These are phyloP conservation scores for Jamesozyma lodderae DNA, from an alignment of 805 yeast genomes.

Conservation along the genomic window DNA sequence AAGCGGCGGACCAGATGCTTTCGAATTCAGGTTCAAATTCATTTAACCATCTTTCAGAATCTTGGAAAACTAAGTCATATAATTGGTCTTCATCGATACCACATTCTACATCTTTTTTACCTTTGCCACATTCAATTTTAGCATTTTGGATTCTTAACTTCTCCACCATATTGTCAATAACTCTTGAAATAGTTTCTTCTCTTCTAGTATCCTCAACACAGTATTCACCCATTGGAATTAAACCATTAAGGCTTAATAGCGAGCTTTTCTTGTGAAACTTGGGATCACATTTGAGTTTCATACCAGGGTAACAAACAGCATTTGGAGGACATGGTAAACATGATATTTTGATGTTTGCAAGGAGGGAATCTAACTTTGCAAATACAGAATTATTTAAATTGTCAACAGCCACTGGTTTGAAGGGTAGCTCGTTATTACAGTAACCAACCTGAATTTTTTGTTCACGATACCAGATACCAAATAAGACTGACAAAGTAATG, in stretches of 20 bases:
- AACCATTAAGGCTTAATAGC: constrained; percentile 33
- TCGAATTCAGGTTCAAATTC: constrained; percentile 1
- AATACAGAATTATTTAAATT: background rate
- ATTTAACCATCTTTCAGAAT: constrained; percentile 19
- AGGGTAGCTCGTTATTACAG: constrained; percentile 40
- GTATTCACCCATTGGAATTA: constrained; percentile 48
- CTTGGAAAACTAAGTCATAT: constrained; percentile 38
- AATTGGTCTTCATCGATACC: constrained; percentile 42
- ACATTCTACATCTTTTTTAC: constrained; percentile 34
- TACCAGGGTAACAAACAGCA: constrained; percentile 55
- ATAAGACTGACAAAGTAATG: constrained; percentile 30
- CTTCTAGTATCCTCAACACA: constrained; percentile 68
- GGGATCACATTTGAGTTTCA: constrained; percentile 55
- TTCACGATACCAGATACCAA: constrained; percentile 51
- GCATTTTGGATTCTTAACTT: constrained; percentile 59
- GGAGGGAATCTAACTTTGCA: constrained; percentile 23
- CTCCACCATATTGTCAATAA: constrained; percentile 54
- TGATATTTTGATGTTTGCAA: constrained; percentile 38
- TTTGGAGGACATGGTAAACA: constrained; percentile 75
- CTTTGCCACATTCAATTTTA: constrained; percentile 44
- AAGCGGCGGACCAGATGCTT: background rate
- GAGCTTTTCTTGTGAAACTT: constrained; percentile 42
- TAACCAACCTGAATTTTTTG: constrained; percentile 57
- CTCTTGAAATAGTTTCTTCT: constrained; percentile 51
- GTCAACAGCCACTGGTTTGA: constrained; percentile 1